Evolutionary conservation across 164 flowering plant species (phyloP).

Genomic region (Kingdonia uniflora): DNA sequence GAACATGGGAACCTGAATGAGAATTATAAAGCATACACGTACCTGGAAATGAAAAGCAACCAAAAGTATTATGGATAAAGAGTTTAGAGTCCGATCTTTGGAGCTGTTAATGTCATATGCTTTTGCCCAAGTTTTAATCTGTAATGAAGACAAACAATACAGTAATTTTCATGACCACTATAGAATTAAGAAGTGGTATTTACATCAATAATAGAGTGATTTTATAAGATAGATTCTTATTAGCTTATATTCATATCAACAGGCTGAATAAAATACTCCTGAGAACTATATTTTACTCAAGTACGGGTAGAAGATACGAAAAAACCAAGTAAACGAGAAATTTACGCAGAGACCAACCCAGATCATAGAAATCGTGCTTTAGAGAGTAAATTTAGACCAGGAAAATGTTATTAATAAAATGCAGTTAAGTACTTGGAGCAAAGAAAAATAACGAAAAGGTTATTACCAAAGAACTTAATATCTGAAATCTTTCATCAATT

Average conservation of each 20-base stretch:
- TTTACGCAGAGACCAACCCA: too few relatives aligned
- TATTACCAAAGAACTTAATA: constrained; percentile 49
- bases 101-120: constrained; percentile 60
- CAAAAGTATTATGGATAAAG: constrained; percentile 46
- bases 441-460: background rate
- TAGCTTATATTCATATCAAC: too few relatives aligned
- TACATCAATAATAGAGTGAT: too few relatives aligned
- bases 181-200: too few relatives aligned
- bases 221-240: too few relatives aligned
- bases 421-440: background rate
- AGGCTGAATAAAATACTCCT: too few relatives aligned
- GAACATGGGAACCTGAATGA: background rate
- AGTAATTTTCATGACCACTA: background rate
- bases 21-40: constrained; percentile 4
- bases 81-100: constrained; percentile 49
- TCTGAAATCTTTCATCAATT: constrained; percentile 63
- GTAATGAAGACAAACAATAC: constrained; percentile 8
- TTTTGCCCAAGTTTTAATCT: constrained; percentile 72
- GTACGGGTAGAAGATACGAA: too few relatives aligned
- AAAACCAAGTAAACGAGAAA: too few relatives aligned
- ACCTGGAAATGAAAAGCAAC: constrained; percentile 82
- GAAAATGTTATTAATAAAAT: too few relatives aligned
- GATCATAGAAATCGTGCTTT: too few relatives aligned
- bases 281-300: too few relatives aligned
- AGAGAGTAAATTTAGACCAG: too few relatives aligned